Evolutionary conservation across 2,329 filamentous ascomycete species (phyloP), one percentile per base, ranked within the genome.

Genomic region (Mycosphaerella sp.): DNA sequence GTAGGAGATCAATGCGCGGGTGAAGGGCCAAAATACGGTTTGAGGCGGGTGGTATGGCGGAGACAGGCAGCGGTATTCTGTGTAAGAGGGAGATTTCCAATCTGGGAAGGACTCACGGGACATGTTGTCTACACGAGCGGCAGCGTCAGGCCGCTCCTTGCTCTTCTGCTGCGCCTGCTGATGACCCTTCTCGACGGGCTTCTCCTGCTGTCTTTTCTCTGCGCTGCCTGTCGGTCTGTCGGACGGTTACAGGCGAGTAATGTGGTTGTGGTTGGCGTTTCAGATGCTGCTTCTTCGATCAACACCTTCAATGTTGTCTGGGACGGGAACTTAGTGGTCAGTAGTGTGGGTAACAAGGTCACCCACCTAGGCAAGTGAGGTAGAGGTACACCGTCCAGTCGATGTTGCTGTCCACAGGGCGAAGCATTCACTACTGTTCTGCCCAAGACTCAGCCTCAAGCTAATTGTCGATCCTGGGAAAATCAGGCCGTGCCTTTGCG

Each of bases 91-190:
- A 12, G 21, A 32, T 36, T 21, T 10, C 12, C 42, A 29, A 41
- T 26, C 26, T 17, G 32, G 51, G 29, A 53, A 48, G 42, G 21
- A 58, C 55, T 45, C 45, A 58, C 55, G 48, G 31, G 55, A 54
- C 55, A 58, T 58, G 52, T 31, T 55, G 39, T 44, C 40, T 36
- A 43, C 14, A 26, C 21, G 44, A 46, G 44, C 44, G 14, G 48
- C 48, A 48, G 54, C 36, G 46, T 42, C 44, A 39, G 26, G 42
- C 41, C 42, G 46, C 47, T 50, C 31, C 47, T 51, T 29, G 26
- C 29, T 47, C 45, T 38, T 38, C 34, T 9, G 34, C 34, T 38
- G 34, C 12, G 10, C 34, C 11, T 21, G 45, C 14, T 21, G 36
- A 12, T 29, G 38, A 34, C 12, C 34, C 38, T 45, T 14, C 39